Conservation (phyloP, 768 basidiomycete species). For the Kwoniella botswanensis region DNA sequence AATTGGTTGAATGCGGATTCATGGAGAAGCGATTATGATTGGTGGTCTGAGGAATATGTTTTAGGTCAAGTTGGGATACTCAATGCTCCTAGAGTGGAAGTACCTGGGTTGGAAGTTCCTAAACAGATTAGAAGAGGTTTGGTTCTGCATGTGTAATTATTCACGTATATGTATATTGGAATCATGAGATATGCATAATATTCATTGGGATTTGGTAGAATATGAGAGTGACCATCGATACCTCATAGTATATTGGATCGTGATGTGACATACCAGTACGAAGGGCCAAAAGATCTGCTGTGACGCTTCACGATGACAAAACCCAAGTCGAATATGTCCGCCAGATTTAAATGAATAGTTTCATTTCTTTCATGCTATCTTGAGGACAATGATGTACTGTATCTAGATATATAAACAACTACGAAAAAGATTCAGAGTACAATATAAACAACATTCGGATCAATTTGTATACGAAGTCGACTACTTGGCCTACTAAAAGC, state of each 20-base stretch:
- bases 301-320: no score
- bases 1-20: slow-evolving; percentile 41
- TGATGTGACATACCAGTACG: no score
- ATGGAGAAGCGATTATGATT: slow-evolving; percentile 43
- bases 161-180: not conserved
- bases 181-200: not conserved
- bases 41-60: slow-evolving; percentile 48
- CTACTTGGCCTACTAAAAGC: not conserved
- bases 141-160: slow-evolving; percentile 16
- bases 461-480: no score
- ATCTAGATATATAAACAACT: not conserved
- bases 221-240: no score
- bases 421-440: not conserved
- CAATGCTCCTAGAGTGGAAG: slow-evolving; percentile 36
- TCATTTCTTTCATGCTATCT: not conserved
- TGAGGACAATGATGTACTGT: not conserved
- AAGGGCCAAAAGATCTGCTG: no score
- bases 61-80: slow-evolving; percentile 36
- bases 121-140: slow-evolving; percentile 15
- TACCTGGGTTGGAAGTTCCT: slow-evolving; percentile 29
- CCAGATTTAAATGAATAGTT: not conserved
- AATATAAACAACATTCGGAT: not conserved
- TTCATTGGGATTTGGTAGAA: no score
- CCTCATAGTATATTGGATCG: no score
- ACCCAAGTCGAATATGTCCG: not conserved